Evolutionary conservation across 176 grass and related monocot species (phyloP), one percentile per base, ranked within the genome.

Genomic region (Melocanna baccifera): DNA sequence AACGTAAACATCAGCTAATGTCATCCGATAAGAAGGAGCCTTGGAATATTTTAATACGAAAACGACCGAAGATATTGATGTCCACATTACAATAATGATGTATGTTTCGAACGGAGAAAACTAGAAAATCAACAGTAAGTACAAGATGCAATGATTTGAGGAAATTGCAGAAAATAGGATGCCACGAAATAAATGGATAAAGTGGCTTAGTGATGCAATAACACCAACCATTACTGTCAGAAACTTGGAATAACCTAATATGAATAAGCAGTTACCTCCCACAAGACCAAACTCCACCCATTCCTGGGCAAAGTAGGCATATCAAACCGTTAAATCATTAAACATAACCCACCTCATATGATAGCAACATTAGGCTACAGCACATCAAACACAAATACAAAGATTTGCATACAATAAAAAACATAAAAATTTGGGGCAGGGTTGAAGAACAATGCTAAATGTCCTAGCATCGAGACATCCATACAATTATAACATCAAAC

Each of bases 401-500:
- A 76, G 25, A 58, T 37, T 41, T 63, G 12, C 18, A 43, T 61
- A 69, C 25, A 52, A 63, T 22, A 23, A 65, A 72, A 57, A 66
- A 6, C 26, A 63, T 57, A 40, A 80, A 53, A 45, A 69, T 62
- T 61, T 48, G 22, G 32, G 7, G 56, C 15, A 56, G 37, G 10
- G 19, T 42, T 37, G 34, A 56, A 46, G 46, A 18, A 66, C 11
- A 50, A 40, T 19, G 25, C 19, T 40, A 39, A 76, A 72, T 72
- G 7, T 23, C 42, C 40, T 77, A 86, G 56, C 26, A 83, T 70
- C 14, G 46, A 82, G 30, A 37, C 20, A 67, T 14, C 62, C 74
- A 76, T 28, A 73, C 1, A 68, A 19, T 37, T 68, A 67, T 22
- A 62, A 68, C 23, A 51, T 53, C 41, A 87, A 76, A 73, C 67